These are phyloP conservation scores for Gracilaria gracilis DNA, from an alignment of 23 red algal genomes.

Conservation along the genomic window DNA sequence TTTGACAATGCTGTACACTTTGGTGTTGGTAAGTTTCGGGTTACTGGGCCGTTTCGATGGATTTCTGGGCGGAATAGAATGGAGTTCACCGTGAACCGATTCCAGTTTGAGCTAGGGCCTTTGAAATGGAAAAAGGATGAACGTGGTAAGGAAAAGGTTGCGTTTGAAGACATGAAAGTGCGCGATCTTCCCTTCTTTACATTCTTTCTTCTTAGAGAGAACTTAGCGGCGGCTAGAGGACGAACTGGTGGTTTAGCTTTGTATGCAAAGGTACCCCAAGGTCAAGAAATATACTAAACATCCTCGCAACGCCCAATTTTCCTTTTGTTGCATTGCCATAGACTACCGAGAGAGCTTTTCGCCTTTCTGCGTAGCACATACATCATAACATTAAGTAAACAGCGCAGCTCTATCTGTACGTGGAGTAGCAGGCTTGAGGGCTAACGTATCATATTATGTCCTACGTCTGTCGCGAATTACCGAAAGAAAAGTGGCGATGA, in stretches of 20 bases:
- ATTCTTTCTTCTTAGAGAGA: constrained; percentile 52
- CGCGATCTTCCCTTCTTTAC: constrained; percentile 75
- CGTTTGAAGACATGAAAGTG: constrained; percentile 19
- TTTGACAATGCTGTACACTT: constrained; percentile 74
- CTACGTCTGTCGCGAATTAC: too few relatives aligned
- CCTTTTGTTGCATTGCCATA: background rate
- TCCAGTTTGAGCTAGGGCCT: constrained; percentile 17
- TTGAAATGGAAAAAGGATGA: constrained; percentile 40
- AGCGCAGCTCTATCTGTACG: too few relatives aligned
- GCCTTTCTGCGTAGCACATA: too few relatives aligned
- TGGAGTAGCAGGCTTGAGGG: too few relatives aligned
- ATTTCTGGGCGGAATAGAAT: constrained; percentile 31
- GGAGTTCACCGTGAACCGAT: constrained; percentile 44
- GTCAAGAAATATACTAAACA: constrained; percentile 25
- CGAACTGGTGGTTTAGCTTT: constrained; percentile 63
- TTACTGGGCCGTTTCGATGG: constrained; percentile 66
- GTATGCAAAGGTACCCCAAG: constrained; percentile 42
- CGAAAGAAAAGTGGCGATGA: too few relatives aligned
- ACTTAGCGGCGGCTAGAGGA: constrained; percentile 57
- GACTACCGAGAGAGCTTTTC: background rate
- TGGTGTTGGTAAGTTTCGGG: constrained; percentile 9
- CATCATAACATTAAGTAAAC: too few relatives aligned
- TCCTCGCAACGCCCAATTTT: background rate
- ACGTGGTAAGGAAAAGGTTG: constrained; percentile 17
- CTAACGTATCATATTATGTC: too few relatives aligned